A percentile compares a stretch with the other conserved stretches of the same genome.
These are phyloP conservation scores for Hanseniaspora mollemarum DNA, from an alignment of 805 yeast species.

Conservation along the genomic window DNA sequence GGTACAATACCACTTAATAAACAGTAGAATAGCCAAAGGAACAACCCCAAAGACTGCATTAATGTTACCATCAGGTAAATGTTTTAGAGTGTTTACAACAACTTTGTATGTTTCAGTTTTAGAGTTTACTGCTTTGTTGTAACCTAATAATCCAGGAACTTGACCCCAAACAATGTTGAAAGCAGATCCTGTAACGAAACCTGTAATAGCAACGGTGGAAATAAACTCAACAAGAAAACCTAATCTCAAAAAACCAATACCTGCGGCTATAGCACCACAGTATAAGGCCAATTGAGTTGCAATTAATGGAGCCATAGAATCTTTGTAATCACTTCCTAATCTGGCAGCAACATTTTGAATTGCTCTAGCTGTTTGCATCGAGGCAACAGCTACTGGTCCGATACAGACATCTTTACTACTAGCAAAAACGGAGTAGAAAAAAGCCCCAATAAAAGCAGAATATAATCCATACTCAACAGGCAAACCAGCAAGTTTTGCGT, in stretches of 20 bases:
- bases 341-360: conserved; percentile 49
- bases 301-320: conserved; percentile 48
- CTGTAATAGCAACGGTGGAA: conserved; percentile 83
- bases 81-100: conserved; percentile 58
- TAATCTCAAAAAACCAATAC: conserved; percentile 67
- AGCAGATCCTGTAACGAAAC: conserved; percentile 93
- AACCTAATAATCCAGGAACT: conserved; percentile 78
- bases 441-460: conserved; percentile 84
- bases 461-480: conserved; percentile 78
- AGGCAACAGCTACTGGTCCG: conserved; percentile 97
- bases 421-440: conserved; percentile 80
- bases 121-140: conserved; percentile 52
- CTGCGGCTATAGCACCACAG: conserved; percentile 77
- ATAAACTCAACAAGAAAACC: conserved; percentile 85
- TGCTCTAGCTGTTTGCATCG: conserved; percentile 70
- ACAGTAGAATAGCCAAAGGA: conserved; percentile 56
- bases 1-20: conserved; percentile 56
- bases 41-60: conserved; percentile 88
- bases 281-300: conserved; percentile 71
- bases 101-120: conserved; percentile 60
- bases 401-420: conserved; percentile 91
- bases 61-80: conserved; percentile 52
- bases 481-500: conserved; percentile 75
- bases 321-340: conserved; percentile 32
- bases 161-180: conserved; percentile 73